Conservation (phyloP, 2,329 filamentous ascomycete species). For the Thielaviopsis populi region DNA sequence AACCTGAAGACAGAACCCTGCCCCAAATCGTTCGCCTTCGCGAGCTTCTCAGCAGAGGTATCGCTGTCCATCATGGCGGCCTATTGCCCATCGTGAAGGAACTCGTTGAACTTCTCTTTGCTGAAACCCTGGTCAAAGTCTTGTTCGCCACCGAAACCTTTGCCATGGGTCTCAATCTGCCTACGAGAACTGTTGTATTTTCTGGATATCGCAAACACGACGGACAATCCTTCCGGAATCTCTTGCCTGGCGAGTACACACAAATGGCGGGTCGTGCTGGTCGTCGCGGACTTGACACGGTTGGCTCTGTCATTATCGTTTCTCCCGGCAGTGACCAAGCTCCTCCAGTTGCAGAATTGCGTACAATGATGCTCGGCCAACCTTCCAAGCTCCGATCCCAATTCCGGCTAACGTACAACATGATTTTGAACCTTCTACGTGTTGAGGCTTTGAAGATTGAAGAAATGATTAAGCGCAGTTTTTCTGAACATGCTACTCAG, state of each 20-base stretch:
- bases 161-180: constrained; percentile 93
- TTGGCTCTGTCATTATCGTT: constrained; percentile 90
- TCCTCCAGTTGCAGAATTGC: constrained; percentile 65
- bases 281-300: constrained; percentile 77
- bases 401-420: constrained; percentile 96
- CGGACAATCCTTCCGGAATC: constrained; percentile 76
- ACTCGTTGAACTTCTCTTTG: constrained; percentile 91
- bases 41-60: constrained; percentile 72
- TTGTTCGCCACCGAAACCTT: constrained; percentile 97
- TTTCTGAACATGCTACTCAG: constrained; percentile 95
- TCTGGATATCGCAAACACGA: constrained; percentile 96
- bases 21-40: constrained; percentile 82
- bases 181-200: constrained; percentile 92
- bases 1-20: constrained; percentile 75
- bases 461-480: constrained; percentile 99
- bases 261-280: constrained; percentile 97
- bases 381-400: constrained; percentile 91
- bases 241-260: constrained; percentile 90
- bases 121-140: constrained; percentile 87
- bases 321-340: constrained; percentile 71
- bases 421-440: constrained; percentile 90
- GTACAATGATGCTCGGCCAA: constrained; percentile 90
- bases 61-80: constrained; percentile 92
- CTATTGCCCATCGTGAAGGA: constrained; percentile 94
- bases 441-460: constrained; percentile 97